Evolutionary conservation across 805 yeast genomes (phyloP), one percentile per base, ranked within the genome.

Genomic region (Teunomyces cretensis): DNA sequence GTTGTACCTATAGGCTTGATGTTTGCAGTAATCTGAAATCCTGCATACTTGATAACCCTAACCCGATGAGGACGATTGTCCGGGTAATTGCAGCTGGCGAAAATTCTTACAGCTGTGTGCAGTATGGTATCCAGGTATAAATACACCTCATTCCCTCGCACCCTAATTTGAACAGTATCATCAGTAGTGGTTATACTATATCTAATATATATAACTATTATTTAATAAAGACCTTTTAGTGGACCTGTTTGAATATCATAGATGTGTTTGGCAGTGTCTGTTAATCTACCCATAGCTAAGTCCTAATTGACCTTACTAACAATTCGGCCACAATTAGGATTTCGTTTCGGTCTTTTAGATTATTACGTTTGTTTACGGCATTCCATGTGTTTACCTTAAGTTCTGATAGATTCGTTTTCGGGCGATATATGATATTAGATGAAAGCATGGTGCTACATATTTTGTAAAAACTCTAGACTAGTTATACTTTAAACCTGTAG

Each of bases 101-200:
- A 28, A 28, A 30, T 16, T 13, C 14, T 9, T n/a, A 4, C 16
- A 7, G 15, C 24, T 33, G 27, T 12, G 9, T 44, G 47, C 48
- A 41, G n/a, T n/a, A n/a, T n/a, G 56, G 48, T 12, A 37, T 14
- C 27, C 40, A 9, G 47, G 48, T 67, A 67, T 68, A 69, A 59
- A 70, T 53, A 51, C 30, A 17, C 47, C 48, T 40, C 37, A 16
- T 44, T 50, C 58, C 61, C 69, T 64, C 52, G 43, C 58, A 57
- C 55, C 66, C 65, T 63, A 60, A 55, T 66, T 50, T 55, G 59
- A 58, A 58, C 53, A 47, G 55, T 53, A 77, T 73, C 87, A 82
- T 82, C 85, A 80, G 88, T 82, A 82, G 88, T 80, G 87, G 87
- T 81, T 82, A 81, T 81, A 80, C 87, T 82, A 81, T 78, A 79